Base-by-base conservation (phyloP, 169 alveolate species). In the Plasmodium relictum region DNA sequence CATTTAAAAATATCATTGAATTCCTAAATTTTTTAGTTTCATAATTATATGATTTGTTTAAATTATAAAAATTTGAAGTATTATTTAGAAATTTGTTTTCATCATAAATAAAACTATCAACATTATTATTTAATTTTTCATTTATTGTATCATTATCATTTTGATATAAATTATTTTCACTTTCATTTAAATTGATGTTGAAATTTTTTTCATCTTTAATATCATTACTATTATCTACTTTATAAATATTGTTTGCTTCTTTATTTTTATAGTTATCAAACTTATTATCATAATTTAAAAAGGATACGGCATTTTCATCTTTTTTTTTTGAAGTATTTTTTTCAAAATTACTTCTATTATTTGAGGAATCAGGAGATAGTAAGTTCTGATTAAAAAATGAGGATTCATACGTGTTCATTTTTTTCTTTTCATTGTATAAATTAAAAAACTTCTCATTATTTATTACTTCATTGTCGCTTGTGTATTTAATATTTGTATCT, bases 401-500 rank as follows among this genome's bases (percentile, higher is more conserved):
- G n/a, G 73, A 44, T 3, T 78, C 74, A n/a, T 45, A 20, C 10
- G 45, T 48, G 50, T 48, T 68, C 73, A 54, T 61, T 44, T 42
- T 22, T 20, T 48, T 44, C 48, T 14, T 74, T 18, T 50, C 58
- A n/a, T 74, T 74, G 58, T 74, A 74, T 24, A 74, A 66, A 45
- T 66, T 65, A 44, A 59, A 74, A 26, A 14, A 20, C 0, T 24
- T 74, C 52, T 48, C 42, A 18, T 8, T 74, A 54, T 54, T 54
- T 18, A 54, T 74, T 56, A 37, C 61, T 74, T 74, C 74, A 45
- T 58, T 65, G 37, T 59, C 88, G 31, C 73, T 74, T 26, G 73
- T 24, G 18, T 74, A 56, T 54, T 59, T 74, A 42, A 31, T 20
- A 50, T 70, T 70, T 48, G 24, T 4, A 16, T 44, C 41, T n/a